Conservation (phyloP, 305 asterid genomes). For the Fraxinus ornus region DNA sequence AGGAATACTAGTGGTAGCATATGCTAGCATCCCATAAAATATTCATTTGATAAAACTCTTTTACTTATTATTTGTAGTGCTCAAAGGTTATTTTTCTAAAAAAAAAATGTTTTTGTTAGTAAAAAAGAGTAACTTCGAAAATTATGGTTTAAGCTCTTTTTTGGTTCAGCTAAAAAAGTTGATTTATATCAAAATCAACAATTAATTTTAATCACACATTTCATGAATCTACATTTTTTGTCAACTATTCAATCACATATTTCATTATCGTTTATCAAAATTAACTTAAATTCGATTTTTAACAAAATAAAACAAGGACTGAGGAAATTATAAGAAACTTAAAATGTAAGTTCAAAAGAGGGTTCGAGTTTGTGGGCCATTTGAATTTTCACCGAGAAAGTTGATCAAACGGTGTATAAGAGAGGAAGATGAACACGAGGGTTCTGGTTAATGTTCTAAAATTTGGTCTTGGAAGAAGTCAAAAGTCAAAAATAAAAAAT, state of each 20-base stretch:
- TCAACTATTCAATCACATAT: not conserved
- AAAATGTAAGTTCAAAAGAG: not conserved
- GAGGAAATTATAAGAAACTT: not conserved
- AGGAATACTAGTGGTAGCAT: conserved; percentile 5
- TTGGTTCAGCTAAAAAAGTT: not conserved
- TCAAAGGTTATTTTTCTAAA: not conserved
- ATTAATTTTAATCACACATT: too few relatives aligned
- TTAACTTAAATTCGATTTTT: too few relatives aligned
- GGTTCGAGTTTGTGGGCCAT: not conserved
- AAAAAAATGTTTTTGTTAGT: not conserved
- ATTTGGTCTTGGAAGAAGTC: not conserved
- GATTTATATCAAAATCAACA: too few relatives aligned
- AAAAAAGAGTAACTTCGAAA: not conserved
- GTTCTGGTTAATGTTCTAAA: too few relatives aligned
- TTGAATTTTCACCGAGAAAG: not conserved
- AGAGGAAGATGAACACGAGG: not conserved
- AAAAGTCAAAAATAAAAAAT: not conserved
- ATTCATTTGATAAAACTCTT: not conserved
- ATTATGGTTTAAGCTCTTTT: not conserved
- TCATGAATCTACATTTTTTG: not conserved
- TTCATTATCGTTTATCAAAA: not conserved
- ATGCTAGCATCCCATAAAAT: not conserved
- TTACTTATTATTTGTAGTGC: not conserved
- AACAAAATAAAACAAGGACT: not conserved
- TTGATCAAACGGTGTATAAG: not conserved